Percentiles rank a stretch among this genome's conserved stretches.
phyloP scores from a whole-genome alignment of 345 rosid genomes.

The Microthlaspi erraticum region DNA sequence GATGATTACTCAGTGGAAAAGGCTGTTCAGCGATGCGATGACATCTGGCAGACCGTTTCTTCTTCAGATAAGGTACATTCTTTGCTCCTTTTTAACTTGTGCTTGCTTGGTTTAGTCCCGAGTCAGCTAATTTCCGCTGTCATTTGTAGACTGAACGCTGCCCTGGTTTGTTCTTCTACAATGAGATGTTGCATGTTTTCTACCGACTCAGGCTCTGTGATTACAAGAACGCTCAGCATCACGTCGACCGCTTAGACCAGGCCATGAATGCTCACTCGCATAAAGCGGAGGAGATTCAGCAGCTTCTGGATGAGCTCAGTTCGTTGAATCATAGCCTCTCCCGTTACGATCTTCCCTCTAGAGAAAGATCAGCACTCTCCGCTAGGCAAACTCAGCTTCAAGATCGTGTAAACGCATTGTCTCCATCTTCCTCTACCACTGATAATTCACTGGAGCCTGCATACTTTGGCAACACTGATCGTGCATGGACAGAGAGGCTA shows the following conservation, averaged over 20 bases:
- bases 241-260: constrained; percentile 84
- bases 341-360: constrained; percentile 60
- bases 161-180: constrained; percentile 87
- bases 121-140: constrained; percentile 28
- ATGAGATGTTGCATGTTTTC: constrained; percentile 87
- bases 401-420: constrained; percentile 52
- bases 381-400: constrained; percentile 61
- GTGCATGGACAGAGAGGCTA: constrained; percentile 69
- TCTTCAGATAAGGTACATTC: constrained; percentile 64
- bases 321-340: constrained; percentile 76
- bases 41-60: constrained; percentile 73
- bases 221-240: constrained; percentile 88
- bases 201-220: constrained; percentile 83
- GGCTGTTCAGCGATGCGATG: constrained; percentile 71
- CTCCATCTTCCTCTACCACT: constrained; percentile 40
- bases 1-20: constrained; percentile 70
- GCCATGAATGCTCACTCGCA: constrained; percentile 81
- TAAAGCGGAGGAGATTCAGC: constrained; percentile 54
- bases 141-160: constrained; percentile 62
- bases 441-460: constrained; percentile 64
- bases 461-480: constrained; percentile 61
- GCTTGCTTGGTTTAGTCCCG: neutral
- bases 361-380: constrained; percentile 68
- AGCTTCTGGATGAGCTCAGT: constrained; percentile 62
- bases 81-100: constrained; percentile 14